Evolutionary conservation across 306 rosid genomes (phyloP).

Genomic region (Betula pendula): DNA sequence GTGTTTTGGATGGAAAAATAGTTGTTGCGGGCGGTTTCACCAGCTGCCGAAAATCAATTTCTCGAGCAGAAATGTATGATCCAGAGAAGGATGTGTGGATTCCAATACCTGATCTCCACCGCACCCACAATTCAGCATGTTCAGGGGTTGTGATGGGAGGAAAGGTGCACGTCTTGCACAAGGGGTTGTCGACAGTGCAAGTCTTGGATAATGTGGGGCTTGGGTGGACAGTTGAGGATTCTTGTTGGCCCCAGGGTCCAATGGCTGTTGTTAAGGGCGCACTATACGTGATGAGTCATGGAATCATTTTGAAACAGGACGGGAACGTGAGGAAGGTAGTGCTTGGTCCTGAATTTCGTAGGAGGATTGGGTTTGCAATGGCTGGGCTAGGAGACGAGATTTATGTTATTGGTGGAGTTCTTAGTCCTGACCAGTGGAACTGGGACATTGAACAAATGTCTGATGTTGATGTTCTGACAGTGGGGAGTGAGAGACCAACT

Average conservation of each 20-base stretch:
- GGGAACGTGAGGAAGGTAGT: slow-evolving; percentile 48
- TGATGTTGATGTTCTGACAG: slow-evolving; percentile 73
- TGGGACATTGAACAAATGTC: slow-evolving; percentile 81
- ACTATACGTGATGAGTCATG: slow-evolving; percentile 86
- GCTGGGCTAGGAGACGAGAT: slow-evolving; percentile 66
- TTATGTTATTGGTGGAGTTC: slow-evolving; percentile 84
- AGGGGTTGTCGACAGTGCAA: slow-evolving; percentile 84
- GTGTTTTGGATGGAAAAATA: slow-evolving; percentile 87
- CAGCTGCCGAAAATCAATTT: slow-evolving; percentile 85
- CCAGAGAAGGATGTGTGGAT: slow-evolving; percentile 82
- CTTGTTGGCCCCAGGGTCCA: slow-evolving; percentile 85
- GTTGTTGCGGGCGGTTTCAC: slow-evolving; percentile 97
- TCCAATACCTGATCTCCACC: slow-evolving; percentile 82
- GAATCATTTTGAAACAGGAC: slow-evolving; percentile 64
- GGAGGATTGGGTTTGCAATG: slow-evolving; percentile 90
- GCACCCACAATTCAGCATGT: slow-evolving; percentile 89
- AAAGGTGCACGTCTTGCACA: slow-evolving; percentile 86
- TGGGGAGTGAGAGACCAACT: slow-evolving; percentile 73
- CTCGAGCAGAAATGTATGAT: slow-evolving; percentile 94
- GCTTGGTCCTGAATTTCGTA: slow-evolving; percentile 72
- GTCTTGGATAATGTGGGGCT: slow-evolving; percentile 62
- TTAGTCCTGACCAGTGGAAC: slow-evolving; percentile 77
- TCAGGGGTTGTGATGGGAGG: slow-evolving; percentile 82
- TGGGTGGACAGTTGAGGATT: slow-evolving; percentile 79
- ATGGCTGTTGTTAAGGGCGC: slow-evolving; percentile 77